Percentiles rank a stretch among this genome's conserved stretches.
Evolutionary conservation across 208 protist genomes (phyloP).

Genomic region (Acanthamoeba healyi): DNA sequence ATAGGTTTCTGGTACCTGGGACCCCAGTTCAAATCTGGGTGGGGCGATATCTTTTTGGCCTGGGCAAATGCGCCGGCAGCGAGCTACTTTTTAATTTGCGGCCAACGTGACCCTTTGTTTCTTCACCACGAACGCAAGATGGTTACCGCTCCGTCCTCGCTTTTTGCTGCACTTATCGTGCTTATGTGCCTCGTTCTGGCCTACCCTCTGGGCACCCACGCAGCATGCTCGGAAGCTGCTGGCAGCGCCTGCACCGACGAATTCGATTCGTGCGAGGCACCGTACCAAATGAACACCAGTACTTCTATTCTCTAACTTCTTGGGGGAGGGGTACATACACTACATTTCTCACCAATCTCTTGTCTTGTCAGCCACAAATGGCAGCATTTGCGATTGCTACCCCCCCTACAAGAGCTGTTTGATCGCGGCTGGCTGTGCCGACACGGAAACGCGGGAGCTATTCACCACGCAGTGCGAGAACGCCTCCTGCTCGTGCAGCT

Average conservation of each 20-base stretch:
- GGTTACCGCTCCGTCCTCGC: too few relatives aligned
- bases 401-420: neutral
- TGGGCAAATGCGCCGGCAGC: too few relatives aligned
- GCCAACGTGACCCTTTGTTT: too few relatives aligned
- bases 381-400: constrained; percentile 2
- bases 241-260: neutral
- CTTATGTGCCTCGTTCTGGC: neutral
- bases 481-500: neutral
- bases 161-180: too few relatives aligned
- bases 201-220: neutral
- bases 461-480: neutral
- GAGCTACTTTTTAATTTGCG: too few relatives aligned
- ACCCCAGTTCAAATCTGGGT: constrained; percentile 44
- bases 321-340: too few relatives aligned
- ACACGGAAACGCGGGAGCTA: neutral
- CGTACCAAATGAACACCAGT: neutral
- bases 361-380: neutral
- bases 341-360: too few relatives aligned
- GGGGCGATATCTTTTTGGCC: neutral
- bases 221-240: neutral
- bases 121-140: too few relatives aligned
- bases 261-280: neutral
- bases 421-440: neutral
- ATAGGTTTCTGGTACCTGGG: constrained; percentile 29
- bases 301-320: neutral